A percentile compares a stretch with the other conserved stretches of the same genome.
These are phyloP conservation scores for Friedmanniomyces simplex DNA, from an alignment of 495 filamentous ascomycete genomes.

Conservation along the genomic window DNA sequence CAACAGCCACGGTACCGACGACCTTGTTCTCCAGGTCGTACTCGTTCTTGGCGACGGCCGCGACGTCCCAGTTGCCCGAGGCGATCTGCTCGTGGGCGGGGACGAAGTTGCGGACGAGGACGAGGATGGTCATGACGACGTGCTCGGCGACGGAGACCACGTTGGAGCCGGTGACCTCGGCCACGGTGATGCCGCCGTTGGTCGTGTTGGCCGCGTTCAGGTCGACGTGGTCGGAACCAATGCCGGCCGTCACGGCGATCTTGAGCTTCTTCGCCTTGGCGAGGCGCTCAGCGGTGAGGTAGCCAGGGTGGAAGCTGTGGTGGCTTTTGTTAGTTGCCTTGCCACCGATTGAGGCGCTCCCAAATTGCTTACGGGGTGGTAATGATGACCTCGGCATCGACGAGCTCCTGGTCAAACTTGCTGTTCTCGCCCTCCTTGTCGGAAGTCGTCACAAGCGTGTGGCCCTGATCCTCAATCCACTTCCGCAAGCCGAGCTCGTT, in stretches of 20 bases:
- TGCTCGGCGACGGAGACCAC: conserved; percentile 45
- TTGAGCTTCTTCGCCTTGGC: conserved; percentile 98
- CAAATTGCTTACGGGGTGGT: conserved; percentile 74
- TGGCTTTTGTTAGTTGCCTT: conserved; percentile 4
- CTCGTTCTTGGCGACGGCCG: conserved; percentile 92
- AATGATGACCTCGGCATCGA: conserved; percentile 97
- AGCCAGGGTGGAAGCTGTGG: conserved; percentile 90
- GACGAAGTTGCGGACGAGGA: conserved; percentile 94
- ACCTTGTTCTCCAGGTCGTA: conserved; percentile 96
- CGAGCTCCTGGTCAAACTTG: conserved; percentile 85
- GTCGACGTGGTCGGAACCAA: conserved; percentile 97
- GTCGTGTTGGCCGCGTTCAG: conserved; percentile 95
- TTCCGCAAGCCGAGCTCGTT: conserved; percentile 94
- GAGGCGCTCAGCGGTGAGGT: conserved; percentile 91
- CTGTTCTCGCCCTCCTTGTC: conserved; percentile 95
- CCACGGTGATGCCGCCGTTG: conserved; percentile 94
- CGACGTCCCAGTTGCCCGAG: conserved; percentile 87
- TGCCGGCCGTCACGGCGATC: conserved; percentile 86
- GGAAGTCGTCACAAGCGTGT: conserved; percentile 92
- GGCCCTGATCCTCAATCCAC: conserved; percentile 92
- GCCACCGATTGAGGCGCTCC: not conserved
- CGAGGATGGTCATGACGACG: conserved; percentile 97
- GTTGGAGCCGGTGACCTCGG: conserved; percentile 77
- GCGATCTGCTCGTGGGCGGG: conserved; percentile 91
- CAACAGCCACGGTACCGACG: conserved; percentile 93